A percentile compares a stretch with the other conserved stretches of the same genome.
Conservation (phyloP, 169 alveolate species). For the Cryptosporidium baileyi region DNA sequence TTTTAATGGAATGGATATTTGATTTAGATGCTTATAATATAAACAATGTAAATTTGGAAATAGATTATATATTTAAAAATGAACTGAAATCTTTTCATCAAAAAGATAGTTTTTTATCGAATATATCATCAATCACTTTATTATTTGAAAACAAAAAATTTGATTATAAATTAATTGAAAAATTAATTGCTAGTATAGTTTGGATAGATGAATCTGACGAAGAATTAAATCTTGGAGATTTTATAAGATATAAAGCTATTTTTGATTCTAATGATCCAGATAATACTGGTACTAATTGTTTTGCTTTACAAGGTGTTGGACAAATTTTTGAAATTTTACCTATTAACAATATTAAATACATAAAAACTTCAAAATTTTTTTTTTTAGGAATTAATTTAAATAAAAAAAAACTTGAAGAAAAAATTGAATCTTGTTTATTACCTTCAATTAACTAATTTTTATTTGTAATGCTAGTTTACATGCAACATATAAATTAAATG, state of each 20-base stretch:
- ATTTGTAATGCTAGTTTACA: background rate
- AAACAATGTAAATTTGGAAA: background rate
- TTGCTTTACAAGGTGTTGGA: slow-evolving; percentile 79
- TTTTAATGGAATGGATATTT: slow-evolving; percentile 58
- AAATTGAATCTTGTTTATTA: slow-evolving; percentile 24
- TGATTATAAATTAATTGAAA: slow-evolving; percentile 12
- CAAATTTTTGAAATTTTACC: slow-evolving; percentile 74
- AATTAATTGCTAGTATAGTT: slow-evolving; percentile 18
- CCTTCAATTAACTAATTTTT: background rate
- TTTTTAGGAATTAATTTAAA: slow-evolving; percentile 43
- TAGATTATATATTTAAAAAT: slow-evolving; percentile 27
- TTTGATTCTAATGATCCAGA: slow-evolving; percentile 70
- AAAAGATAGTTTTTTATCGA: background rate
- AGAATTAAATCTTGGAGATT: background rate
- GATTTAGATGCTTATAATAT: slow-evolving; percentile 44
- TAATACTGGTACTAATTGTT: background rate
- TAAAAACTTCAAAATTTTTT: slow-evolving; percentile 45
- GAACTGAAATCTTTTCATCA: background rate
- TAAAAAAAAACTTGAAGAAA: background rate
- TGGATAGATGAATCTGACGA: background rate
- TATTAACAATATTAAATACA: background rate
- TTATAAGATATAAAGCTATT: slow-evolving; percentile 76
- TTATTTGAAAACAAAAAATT: background rate
- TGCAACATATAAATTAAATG: background rate
- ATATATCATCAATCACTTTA: slow-evolving; percentile 15